Percentiles rank a stretch among this genome's conserved stretches.
These are phyloP conservation scores for Paramecium octaurelia DNA, from an alignment of 73 alveolate genomes.

Conservation along the genomic window DNA sequence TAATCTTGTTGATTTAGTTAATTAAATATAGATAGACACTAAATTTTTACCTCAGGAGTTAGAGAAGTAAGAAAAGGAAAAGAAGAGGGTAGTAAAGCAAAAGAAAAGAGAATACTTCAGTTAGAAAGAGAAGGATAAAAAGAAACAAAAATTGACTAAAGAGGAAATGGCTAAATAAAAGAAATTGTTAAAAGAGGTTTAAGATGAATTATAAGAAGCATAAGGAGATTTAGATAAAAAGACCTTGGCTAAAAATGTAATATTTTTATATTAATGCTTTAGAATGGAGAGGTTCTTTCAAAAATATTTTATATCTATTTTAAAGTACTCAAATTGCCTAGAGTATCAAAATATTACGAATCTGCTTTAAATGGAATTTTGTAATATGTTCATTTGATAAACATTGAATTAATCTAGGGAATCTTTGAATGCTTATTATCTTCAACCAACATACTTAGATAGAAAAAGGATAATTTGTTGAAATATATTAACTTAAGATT, in stretches of 20 bases:
- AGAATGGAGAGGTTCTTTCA: constrained; percentile 20
- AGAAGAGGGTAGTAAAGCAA: background rate
- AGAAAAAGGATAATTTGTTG: background rate
- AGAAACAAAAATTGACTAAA: background rate
- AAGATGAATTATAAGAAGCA: constrained; percentile 5
- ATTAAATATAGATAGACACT: background rate
- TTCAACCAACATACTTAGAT: background rate
- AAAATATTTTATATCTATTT: constrained; percentile 16
- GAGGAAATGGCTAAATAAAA: constrained; percentile 4
- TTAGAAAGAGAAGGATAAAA: constrained; percentile 21
- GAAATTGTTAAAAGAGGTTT: background rate
- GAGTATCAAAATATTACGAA: constrained; percentile 32
- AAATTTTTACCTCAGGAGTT: background rate
- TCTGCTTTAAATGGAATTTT: background rate
- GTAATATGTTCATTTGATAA: background rate
- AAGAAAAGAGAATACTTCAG: background rate
- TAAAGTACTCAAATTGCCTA: background rate
- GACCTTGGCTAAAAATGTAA: background rate
- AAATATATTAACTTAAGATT: background rate
- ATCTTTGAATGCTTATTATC: background rate
- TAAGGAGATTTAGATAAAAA: constrained; percentile 28
- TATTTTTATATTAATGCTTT: background rate
- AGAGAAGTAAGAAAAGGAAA: background rate
- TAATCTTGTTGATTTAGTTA: background rate
- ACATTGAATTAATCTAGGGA: constrained; percentile 1